Evolutionary conservation across 2,329 filamentous ascomycete species (phyloP).

Genomic region (Diaporthe eres): DNA sequence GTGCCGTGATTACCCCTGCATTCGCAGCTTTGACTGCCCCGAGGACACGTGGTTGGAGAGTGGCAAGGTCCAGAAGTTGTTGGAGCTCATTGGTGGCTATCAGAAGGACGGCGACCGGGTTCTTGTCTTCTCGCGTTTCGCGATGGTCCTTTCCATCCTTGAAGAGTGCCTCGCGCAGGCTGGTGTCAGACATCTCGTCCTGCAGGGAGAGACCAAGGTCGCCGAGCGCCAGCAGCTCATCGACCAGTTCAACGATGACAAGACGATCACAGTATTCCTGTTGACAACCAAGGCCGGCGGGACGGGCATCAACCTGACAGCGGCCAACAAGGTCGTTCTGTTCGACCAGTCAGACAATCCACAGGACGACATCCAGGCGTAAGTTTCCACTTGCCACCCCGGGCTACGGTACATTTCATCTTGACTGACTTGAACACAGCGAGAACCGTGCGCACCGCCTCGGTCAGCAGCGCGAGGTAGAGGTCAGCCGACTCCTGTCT

Average conservation of each 20-base stretch:
- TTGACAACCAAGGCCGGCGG: conserved; percentile 94
- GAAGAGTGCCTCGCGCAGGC: conserved; percentile 83
- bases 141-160: conserved; percentile 90
- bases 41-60: conserved; percentile 70
- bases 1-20: conserved; percentile 72
- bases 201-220: conserved; percentile 88
- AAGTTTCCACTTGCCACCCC: not conserved
- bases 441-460: conserved; percentile 97
- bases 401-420: not conserved
- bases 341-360: conserved; percentile 98
- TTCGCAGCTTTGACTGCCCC: conserved; percentile 67
- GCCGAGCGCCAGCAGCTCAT: conserved; percentile 88
- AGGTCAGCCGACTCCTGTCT: conserved; percentile 88
- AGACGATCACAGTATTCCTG: conserved; percentile 88
- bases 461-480: conserved; percentile 90
- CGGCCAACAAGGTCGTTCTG: conserved; percentile 97
- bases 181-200: conserved; percentile 82
- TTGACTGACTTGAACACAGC: conserved; percentile 58
- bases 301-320: conserved; percentile 96
- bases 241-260: conserved; percentile 84
- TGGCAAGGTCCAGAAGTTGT: conserved; percentile 88
- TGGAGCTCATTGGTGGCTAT: conserved; percentile 81
- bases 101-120: conserved; percentile 86
- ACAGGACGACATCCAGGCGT: conserved; percentile 90
- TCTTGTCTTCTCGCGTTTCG: conserved; percentile 94